Evolutionary conservation across 306 rosid genomes (phyloP), one percentile per base, ranked within the genome.

Genomic region (Gastrolobium villosum): DNA sequence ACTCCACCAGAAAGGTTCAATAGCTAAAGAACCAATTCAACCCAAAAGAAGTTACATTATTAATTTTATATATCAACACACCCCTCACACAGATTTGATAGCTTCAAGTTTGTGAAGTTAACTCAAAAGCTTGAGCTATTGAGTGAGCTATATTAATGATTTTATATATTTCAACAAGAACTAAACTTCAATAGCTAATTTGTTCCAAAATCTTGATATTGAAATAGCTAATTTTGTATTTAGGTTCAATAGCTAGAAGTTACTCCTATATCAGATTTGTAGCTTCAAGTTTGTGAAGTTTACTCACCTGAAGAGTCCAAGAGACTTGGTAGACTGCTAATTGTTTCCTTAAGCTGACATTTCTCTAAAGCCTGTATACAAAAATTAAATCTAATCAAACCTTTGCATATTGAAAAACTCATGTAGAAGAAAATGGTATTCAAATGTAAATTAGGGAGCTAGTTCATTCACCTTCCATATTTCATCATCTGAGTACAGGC

Each of bases 261-360:
- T 20, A 5, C 13, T 6, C 10, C 39, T 13, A 49, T 56, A 20
- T 46, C 11, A 74, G 4, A 10, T 41, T 63, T 43, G 35, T 14
- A 45, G 14, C 39, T 43, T 36, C 34, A 72, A 65, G 70, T 31
- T 56, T 1, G 2, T 39, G 45, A 53, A 52, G 79, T 26, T 41
- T 57, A 84, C 89, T 83, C 13, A 93, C 98, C 97, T 0, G 83
- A 82, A 28, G 97, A 83, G 62, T 92, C 96, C 6, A 94, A 84
- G 56, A 82, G 88, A 79, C 71, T 84, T 32, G 94, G 90, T 5
- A 92, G 89, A 68, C 59, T 70, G 67, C 82, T 77, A 37, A 94
- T 81, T 60, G 83, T 84, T 61, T 62, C 88, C 87, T 84, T 91
- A 31, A 94, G 94, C 76, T 91, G 94, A 79, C 98, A 94, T 74